Conservation (phyloP, 495 filamentous ascomycete genomes). For the Bombardia bombarda region DNA sequence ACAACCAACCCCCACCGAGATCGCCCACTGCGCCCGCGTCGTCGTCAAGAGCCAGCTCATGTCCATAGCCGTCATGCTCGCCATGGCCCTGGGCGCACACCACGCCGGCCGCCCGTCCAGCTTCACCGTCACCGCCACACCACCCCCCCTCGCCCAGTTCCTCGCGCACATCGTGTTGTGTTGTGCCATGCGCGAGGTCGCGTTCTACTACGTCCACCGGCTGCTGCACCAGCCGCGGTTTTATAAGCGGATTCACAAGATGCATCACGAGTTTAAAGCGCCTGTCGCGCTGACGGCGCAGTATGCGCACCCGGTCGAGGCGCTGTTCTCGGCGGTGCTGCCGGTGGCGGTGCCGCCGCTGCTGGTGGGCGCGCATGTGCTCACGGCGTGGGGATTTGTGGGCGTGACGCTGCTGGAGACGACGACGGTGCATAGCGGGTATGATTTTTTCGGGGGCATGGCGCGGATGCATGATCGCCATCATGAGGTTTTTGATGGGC, state of each 20-base stretch:
- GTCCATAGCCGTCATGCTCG: constrained; percentile 28
- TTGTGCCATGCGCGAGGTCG: constrained; percentile 42
- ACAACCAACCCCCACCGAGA: constrained; percentile 39
- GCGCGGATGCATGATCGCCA: constrained; percentile 49
- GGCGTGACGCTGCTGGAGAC: constrained; percentile 41
- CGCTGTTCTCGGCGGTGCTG: constrained; percentile 45
- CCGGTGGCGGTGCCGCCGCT: constrained; percentile 46
- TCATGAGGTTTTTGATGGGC: constrained; percentile 34
- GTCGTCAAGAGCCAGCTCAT: constrained; percentile 42
- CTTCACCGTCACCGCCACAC: constrained; percentile 24
- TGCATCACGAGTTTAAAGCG: constrained; percentile 51
- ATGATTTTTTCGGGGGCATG: constrained; percentile 37
- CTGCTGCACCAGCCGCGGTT: constrained; percentile 42
- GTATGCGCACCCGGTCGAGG: constrained; percentile 52
- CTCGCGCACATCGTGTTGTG: constrained; percentile 48
- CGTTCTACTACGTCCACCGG: constrained; percentile 52
- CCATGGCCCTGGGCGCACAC: constrained; percentile 15
- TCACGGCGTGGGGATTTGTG: constrained; percentile 46
- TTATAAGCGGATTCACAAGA: constrained; percentile 47
- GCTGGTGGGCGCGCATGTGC: constrained; percentile 36
- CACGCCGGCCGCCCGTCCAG: constrained; percentile 17
- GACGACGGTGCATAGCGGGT: constrained; percentile 46
- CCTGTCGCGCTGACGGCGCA: constrained; percentile 51
- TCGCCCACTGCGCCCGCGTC: constrained; percentile 35
- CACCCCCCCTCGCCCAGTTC: constrained; percentile 33